Conservation (phyloP, 1,139 yeast species). For the Nakaseomyces delphensis region DNA sequence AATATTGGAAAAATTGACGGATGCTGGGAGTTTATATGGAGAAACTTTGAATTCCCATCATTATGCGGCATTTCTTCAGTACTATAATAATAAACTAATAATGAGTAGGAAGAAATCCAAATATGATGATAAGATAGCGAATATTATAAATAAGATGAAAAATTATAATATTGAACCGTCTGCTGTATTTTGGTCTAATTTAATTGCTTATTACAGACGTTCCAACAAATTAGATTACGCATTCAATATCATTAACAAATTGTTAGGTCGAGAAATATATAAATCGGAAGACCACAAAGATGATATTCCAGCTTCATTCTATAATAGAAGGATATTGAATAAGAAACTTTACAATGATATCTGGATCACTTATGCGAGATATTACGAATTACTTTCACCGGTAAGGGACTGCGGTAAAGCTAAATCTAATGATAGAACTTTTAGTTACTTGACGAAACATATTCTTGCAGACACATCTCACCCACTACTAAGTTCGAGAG, state of each 20-base stretch:
- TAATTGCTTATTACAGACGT: background rate
- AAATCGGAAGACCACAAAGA: background rate
- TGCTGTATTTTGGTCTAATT: background rate
- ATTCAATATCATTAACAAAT: constrained; percentile 20
- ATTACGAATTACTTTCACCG: constrained; percentile 12
- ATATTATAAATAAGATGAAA: constrained; percentile 8
- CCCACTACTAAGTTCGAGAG: constrained; percentile 10
- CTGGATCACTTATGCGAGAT: constrained; percentile 24
- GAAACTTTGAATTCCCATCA: constrained; percentile 24
- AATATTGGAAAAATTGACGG: constrained; percentile 14
- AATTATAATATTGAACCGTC: background rate
- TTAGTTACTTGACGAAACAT: background rate
- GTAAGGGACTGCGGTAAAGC: background rate
- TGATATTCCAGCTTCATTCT: constrained; percentile 9
- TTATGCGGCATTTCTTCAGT: constrained; percentile 23
- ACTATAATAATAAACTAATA: constrained; percentile 13
- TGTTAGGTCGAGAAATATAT: constrained; percentile 4
- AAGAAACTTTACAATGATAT: constrained; percentile 21
- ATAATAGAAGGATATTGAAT: constrained; percentile 17
- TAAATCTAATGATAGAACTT: background rate
- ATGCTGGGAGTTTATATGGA: constrained; percentile 6
- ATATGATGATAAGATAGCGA: constrained; percentile 10
- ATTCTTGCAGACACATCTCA: constrained; percentile 1
- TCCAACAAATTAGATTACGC: constrained; percentile 16
- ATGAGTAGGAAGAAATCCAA: background rate